Percentiles rank a stretch among this genome's conserved stretches.
Evolutionary conservation across 2,329 filamentous ascomycete genomes (phyloP).

Genomic region (Tolypocladium amazonense): DNA sequence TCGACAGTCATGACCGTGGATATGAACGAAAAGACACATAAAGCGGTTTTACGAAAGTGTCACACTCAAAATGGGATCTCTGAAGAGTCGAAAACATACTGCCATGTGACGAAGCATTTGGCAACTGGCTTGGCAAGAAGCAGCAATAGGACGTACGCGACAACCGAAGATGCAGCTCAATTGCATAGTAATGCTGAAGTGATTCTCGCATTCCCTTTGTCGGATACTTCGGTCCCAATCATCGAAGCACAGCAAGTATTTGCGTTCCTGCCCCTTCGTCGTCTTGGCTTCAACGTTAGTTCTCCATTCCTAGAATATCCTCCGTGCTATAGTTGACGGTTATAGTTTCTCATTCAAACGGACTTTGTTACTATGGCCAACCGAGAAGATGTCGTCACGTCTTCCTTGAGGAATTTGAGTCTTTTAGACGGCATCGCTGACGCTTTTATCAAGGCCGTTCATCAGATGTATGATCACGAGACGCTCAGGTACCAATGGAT

Average conservation of each 20-base stretch:
- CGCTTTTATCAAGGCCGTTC: not conserved
- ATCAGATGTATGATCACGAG: not conserved
- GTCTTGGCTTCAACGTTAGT: not conserved
- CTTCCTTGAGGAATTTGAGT: not conserved
- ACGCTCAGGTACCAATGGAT: not conserved
- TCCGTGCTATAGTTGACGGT: not conserved
- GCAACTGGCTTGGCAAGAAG: not conserved
- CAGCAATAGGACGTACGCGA: not conserved
- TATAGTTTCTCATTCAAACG: not conserved
- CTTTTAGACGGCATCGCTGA: not conserved
- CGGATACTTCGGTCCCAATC: not conserved
- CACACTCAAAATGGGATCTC: not conserved
- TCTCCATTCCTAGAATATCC: not conserved
- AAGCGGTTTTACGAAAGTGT: not conserved
- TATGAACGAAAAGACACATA: not conserved
- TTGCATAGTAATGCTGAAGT: not conserved
- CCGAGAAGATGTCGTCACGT: not conserved
- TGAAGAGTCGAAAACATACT: not conserved
- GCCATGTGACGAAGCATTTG: not conserved
- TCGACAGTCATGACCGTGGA: not conserved
- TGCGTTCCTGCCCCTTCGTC: not conserved
- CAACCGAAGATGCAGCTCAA: not conserved
- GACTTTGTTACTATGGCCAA: not conserved
- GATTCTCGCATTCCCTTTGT: not conserved
- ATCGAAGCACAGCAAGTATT: not conserved